Evolutionary conservation across 1,139 yeast genomes (phyloP), one percentile per base, ranked within the genome.

Genomic region (Suhomyces wounanorum): DNA sequence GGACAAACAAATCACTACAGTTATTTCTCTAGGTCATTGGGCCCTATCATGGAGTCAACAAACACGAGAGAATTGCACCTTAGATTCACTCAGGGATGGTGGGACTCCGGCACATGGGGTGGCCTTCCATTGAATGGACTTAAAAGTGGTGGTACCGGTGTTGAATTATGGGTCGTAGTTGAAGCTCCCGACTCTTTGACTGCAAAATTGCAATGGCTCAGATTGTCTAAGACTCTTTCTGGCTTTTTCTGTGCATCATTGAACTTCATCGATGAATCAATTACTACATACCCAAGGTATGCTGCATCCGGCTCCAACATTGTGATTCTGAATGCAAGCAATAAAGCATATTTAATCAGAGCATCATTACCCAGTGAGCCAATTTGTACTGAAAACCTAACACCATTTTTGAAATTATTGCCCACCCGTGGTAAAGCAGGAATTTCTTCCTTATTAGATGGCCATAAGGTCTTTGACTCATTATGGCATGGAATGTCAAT

Each of bases 401-500:
- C 99, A 0, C 99, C 99, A 0, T 90, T 94, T 61, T 69, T 95
- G 55, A 92, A 91, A 63, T 75, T 95, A 53, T 75, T 95, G 33
- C 99, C 99, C 3, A 89, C 98, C 9, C 85, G 91, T 65, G 98
- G 97, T 1, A 87, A 87, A 64, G 86, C 96, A 0, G 99, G 99
- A 1, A 74, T 94, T 40, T 82, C 97, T 0, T 82, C 96, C 0
- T 73, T 94, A 47, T 74, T 95, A 41, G 96, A 92, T 60, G 98
- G 99, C n/a, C 98, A 92, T 66, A 86, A 85, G 62, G 81, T 95
- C n/a, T 95, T 90, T 67, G 97, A 91, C 63, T 86, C 97, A 0
- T 84, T 87, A 57, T 94, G 98, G 98, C 96, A 92, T 58, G 84
- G 94, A 23, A 87, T 95, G 91, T 82, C 97, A 1, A 83, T 94